Percentiles rank a stretch among this genome's conserved stretches.
Conservation (phyloP, 768 basidiomycete species). For the Trametes sanguinea region DNA sequence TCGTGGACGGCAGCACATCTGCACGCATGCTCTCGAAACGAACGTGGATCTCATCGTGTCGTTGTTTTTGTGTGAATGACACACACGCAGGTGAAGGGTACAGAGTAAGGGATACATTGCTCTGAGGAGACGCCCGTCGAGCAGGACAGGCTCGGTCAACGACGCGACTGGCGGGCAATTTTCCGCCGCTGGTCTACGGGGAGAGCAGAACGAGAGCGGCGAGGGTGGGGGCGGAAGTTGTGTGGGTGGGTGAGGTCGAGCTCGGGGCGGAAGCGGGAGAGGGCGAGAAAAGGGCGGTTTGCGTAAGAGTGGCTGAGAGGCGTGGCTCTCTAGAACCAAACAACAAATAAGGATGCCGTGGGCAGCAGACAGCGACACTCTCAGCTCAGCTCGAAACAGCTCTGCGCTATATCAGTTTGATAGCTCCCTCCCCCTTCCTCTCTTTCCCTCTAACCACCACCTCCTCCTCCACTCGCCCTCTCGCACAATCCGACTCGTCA, state of each 20-base stretch:
- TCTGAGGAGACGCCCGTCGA: slow-evolving; percentile 10
- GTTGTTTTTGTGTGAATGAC: background rate
- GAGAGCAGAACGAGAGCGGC: background rate
- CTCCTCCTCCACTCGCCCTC: slow-evolving; percentile 41
- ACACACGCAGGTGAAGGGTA: slow-evolving; percentile 16
- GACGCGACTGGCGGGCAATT: background rate
- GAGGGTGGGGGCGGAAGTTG: slow-evolving; percentile 1
- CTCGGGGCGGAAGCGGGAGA: background rate
- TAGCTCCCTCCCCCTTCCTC: slow-evolving; percentile 27
- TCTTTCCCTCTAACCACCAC: slow-evolving; percentile 46
- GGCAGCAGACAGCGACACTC: slow-evolving; percentile 29
- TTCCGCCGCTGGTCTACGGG: background rate
- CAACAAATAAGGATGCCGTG: slow-evolving; percentile 35
- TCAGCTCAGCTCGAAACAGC: slow-evolving; percentile 32
- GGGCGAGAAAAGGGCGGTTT: slow-evolving; percentile 26
- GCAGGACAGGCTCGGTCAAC: background rate
- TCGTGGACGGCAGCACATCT: slow-evolving; percentile 4
- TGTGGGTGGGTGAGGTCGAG: background rate
- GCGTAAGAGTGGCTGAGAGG: slow-evolving; percentile 31
- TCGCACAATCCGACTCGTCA: slow-evolving; percentile 43
- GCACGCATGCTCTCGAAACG: background rate
- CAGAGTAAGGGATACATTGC: background rate
- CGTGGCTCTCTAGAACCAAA: slow-evolving; percentile 35
- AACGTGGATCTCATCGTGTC: slow-evolving; percentile 11
- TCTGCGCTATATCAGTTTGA: slow-evolving; percentile 34